Base-by-base conservation (phyloP, 2,329 filamentous ascomycete genomes). In the Orbilia ellipsospora region DNA sequence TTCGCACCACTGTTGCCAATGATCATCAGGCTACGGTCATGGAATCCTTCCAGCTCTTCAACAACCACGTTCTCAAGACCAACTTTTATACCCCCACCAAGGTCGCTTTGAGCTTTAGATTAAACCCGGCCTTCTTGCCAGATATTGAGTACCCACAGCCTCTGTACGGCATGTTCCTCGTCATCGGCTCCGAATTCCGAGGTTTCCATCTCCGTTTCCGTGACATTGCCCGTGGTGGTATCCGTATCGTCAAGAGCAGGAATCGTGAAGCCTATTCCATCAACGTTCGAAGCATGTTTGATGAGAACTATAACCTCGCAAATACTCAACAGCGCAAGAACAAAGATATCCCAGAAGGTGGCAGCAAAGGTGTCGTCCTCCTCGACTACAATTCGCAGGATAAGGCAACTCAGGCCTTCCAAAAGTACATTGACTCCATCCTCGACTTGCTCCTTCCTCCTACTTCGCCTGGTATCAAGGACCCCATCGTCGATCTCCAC, bases 241-340 rank as follows among this genome's bases (percentile, higher is more conserved):
- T 99, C 80, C 93, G 95, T 78, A 99, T 99, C 78, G 95, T 99
- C 83, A 98, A 98, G 86, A 98, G 94, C 70, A 89, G 95, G 80
- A 97, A 94, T 84, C 92, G 93, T 83, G 95, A 99, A 83, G 92
- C 94, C 1, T 99, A 97, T 82, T 88, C 90, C 77, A 98, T 98
- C 86, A 99, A 99, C 82, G 94, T 94, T 44, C 91, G 95, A 73
- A 97, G 93, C 70, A 87, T 99, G 77, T 99, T 99, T 80, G 95
- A 99, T 80, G 95, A 99, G 85, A 99, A 99, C 84, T 99, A 99
- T 84, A 96, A 95, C 78, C 88, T 99, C 76, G 94, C 95, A 78
- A 98, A 96, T 84, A 99, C 95, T 0, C 95, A 99, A 84, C 95
- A 99, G 85, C 92, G 95, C 81, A 99, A 99, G 88, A 99, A 99